Percentiles rank a stretch among this genome's conserved stretches.
Evolutionary conservation across 257 asterid species (phyloP).

Genomic region (Anisodus tanguticus): DNA sequence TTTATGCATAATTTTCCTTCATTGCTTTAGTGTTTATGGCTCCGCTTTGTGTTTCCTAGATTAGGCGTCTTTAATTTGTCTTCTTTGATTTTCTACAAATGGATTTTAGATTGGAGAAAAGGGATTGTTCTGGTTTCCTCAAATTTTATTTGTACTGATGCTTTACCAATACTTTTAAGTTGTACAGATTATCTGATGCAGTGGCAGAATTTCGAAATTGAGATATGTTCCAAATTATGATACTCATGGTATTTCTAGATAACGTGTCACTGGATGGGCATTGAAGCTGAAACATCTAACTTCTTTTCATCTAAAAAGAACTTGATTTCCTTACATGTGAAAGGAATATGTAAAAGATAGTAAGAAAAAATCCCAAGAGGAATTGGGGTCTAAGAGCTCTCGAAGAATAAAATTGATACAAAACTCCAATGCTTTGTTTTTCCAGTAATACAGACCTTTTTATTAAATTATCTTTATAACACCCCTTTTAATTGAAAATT

Average conservation of each 20-base stretch:
- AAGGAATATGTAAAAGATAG: neutral
- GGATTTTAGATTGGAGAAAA: neutral
- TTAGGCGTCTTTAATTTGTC: neutral
- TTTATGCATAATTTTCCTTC: neutral
- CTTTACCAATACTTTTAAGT: neutral
- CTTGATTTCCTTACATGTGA: constrained; percentile 23
- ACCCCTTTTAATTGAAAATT: neutral
- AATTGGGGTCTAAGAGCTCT: constrained; percentile 12
- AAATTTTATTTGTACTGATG: neutral
- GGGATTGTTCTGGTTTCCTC: constrained; percentile 1
- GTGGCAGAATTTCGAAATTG: neutral
- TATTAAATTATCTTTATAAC: neutral
- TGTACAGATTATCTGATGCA: neutral
- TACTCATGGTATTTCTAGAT: neutral
- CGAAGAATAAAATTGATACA: neutral
- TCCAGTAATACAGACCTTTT: neutral
- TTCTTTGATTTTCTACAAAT: neutral
- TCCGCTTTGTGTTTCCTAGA: neutral
- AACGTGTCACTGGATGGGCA: neutral
- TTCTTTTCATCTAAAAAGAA: constrained; percentile 16
- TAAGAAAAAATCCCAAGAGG: neutral
- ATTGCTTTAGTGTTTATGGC: neutral
- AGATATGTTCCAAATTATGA: constrained; percentile 5
- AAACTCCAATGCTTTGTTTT: neutral
- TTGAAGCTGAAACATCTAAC: constrained; percentile 10